phyloP scores from a whole-genome alignment of 2,329 filamentous ascomycete species.

The Amylocarpus encephaloides region DNA sequence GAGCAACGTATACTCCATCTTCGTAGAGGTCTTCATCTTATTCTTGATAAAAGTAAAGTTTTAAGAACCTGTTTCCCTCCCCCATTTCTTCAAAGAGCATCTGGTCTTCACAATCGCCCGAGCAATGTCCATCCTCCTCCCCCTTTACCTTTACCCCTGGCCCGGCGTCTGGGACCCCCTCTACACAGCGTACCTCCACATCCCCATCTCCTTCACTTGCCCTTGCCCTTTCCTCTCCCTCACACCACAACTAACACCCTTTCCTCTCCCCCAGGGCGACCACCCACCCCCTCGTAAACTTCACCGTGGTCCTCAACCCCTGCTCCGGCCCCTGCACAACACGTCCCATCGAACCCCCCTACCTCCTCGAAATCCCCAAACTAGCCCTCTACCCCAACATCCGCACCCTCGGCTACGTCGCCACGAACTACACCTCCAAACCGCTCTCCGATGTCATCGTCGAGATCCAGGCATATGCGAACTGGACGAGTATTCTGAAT shows the following conservation, averaged over 20 bases:
- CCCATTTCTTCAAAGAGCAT: too few relatives aligned
- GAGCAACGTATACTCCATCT: too few relatives aligned
- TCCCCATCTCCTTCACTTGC: too few relatives aligned
- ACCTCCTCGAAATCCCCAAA: slow-evolving; percentile 29
- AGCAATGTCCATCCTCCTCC: slow-evolving; percentile 7
- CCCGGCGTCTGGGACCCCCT: slow-evolving; percentile 18
- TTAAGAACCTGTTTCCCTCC: too few relatives aligned
- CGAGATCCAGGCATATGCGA: background rate
- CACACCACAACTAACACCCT: background rate
- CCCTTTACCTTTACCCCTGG: slow-evolving; percentile 23
- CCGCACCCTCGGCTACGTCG: slow-evolving; percentile 34
- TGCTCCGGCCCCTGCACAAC: slow-evolving; percentile 29
- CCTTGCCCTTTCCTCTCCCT: background rate
- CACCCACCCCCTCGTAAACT: slow-evolving; percentile 20
- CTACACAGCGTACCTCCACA: slow-evolving; percentile 16
- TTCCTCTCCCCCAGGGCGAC: background rate
- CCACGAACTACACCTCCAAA: slow-evolving; percentile 27
- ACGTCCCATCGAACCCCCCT: slow-evolving; percentile 29
- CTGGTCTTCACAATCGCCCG: too few relatives aligned
- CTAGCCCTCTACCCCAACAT: slow-evolving; percentile 35
- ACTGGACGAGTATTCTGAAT: background rate
- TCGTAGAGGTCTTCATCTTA: too few relatives aligned
- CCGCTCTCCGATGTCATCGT: background rate
- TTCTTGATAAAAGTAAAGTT: too few relatives aligned
- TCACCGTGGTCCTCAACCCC: slow-evolving; percentile 25